phyloP scores from a whole-genome alignment of 2,329 filamentous ascomycete genomes.

The Fusarium pseudonygamai region DNA sequence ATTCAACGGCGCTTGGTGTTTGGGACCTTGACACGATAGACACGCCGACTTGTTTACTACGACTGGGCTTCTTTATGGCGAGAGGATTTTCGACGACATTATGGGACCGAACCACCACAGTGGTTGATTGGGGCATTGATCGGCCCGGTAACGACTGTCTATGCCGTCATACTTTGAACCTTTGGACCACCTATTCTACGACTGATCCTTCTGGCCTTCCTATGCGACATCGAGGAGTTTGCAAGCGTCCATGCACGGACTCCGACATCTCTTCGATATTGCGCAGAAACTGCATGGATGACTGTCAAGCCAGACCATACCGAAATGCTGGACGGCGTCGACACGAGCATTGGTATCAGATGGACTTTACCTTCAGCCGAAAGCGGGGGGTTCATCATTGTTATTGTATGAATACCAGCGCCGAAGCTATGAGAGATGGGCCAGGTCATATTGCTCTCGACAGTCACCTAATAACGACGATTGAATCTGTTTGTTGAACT shows the following conservation, averaged over 20 bases:
- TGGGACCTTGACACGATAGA: background rate
- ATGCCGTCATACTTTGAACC: background rate
- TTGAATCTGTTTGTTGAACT: background rate
- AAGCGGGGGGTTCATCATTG: background rate
- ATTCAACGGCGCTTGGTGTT: slow-evolving; percentile 16
- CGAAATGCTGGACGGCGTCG: background rate
- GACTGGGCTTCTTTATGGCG: background rate
- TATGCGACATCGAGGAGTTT: fast-evolving
- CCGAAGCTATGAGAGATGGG: background rate
- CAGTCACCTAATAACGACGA: background rate
- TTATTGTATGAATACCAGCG: background rate
- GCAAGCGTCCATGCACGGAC: fast-evolving
- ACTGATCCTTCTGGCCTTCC: background rate
- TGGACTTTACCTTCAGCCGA: background rate
- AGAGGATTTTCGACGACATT: background rate
- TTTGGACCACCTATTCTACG: background rate
- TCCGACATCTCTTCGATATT: background rate
- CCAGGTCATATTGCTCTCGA: no score
- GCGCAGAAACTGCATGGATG: no score
- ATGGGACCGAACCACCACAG: background rate
- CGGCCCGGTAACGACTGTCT: background rate
- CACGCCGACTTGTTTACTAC: background rate
- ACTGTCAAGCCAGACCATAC: no score
- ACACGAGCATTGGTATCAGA: background rate
- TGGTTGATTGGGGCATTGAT: background rate